Conservation (phyloP, 345 rosid genomes). For the Pelargonium nanum region DNA sequence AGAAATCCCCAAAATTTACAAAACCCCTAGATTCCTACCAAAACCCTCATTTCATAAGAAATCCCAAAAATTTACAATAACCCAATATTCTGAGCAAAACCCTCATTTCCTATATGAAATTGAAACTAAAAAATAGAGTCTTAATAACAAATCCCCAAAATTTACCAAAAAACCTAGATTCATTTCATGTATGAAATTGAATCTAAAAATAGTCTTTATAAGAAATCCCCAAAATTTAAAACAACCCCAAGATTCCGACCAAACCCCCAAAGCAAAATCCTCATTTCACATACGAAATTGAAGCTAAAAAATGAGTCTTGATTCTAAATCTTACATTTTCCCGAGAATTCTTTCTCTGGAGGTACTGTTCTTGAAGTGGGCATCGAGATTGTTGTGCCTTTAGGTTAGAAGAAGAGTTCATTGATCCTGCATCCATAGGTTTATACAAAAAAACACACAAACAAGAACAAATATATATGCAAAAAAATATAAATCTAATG, state of each 20-base stretch:
- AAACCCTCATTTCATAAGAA: background rate
- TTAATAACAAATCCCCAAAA: background rate
- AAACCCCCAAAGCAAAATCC: background rate
- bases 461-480: background rate
- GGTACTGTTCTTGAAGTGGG: slow-evolving; percentile 25
- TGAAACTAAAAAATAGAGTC: background rate
- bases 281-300: background rate
- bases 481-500: background rate
- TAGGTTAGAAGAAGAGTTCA: slow-evolving; percentile 10
- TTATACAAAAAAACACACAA: slow-evolving; percentile 1
- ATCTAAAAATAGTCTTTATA: too few species aligned
- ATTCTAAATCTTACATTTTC: slow-evolving; percentile 19
- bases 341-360: slow-evolving; percentile 14
- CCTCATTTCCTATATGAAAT: background rate
- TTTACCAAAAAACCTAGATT: background rate
- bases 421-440: slow-evolving; percentile 25
- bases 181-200: too few species aligned
- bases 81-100: background rate
- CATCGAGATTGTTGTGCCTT: slow-evolving; percentile 17
- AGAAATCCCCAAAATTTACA: background rate
- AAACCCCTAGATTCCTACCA: background rate
- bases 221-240: background rate
- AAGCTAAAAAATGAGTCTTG: too few species aligned
- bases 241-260: background rate
- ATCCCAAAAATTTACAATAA: too few species aligned